A percentile compares a stretch with the other conserved stretches of the same genome.
These are phyloP conservation scores for Solanum tarapatanum DNA, from an alignment of 257 asterid species.

Conservation along the genomic window DNA sequence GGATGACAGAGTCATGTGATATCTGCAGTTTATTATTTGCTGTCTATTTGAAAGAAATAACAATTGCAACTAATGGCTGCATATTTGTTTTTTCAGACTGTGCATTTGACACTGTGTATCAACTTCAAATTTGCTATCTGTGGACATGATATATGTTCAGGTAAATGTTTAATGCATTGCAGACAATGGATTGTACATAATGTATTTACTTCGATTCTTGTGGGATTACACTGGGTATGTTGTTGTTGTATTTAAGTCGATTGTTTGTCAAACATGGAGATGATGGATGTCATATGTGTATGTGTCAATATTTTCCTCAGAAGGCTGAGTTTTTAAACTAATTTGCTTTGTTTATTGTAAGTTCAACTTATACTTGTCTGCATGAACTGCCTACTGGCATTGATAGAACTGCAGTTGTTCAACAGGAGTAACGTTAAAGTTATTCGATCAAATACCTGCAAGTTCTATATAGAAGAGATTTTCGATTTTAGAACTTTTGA, in stretches of 20 bases:
- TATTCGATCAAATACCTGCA: too few species aligned
- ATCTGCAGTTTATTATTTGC: background rate
- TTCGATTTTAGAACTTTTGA: background rate
- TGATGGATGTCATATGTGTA: background rate
- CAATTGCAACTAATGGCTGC: background rate
- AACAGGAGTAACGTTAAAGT: too few species aligned
- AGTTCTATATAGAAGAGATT: background rate
- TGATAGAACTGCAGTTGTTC: background rate
- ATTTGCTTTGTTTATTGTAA: background rate
- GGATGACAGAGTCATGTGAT: background rate
- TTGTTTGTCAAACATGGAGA: background rate
- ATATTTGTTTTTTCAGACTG: slow-evolving; percentile 22
- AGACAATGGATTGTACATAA: background rate
- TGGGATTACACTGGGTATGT: background rate
- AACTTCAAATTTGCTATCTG: slow-evolving; percentile 12
- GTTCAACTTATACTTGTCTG: background rate
- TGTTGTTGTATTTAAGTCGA: background rate
- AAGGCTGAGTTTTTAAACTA: background rate
- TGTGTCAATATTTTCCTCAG: background rate
- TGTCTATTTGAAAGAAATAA: background rate
- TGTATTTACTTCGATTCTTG: background rate
- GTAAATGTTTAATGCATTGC: slow-evolving; percentile 17
- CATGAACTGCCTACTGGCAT: background rate
- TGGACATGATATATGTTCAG: slow-evolving; percentile 55
- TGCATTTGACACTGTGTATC: slow-evolving; percentile 7